Base-by-base conservation (phyloP, 176 grass and related monocot species). In the Leersia perrieri region DNA sequence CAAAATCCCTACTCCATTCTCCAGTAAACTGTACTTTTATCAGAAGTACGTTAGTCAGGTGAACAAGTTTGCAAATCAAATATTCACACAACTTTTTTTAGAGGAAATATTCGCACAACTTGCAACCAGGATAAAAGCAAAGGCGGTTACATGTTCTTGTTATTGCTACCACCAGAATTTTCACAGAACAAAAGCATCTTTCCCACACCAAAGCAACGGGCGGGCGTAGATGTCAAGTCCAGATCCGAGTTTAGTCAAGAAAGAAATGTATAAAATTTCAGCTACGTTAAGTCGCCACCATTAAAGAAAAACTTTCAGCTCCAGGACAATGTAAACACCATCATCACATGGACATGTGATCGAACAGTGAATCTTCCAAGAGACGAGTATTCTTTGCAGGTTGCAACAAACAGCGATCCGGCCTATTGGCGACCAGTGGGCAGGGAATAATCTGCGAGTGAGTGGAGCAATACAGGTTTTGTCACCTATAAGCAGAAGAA, bases 331-430 rank as follows among this genome's bases (percentile, higher is more conserved):
- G 12, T 63, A 13, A 8, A 2, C 5, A 2, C 9, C 13, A 32
- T 58, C 75, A 69, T 58, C 75, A 69, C 68, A 61, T 79, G 75
- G 81, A 72, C 62, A 81, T 41, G 80, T 28, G 69, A 82, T 27
- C 39, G 51, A 66, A 64, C 81, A 9, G 33, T 66, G 60, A 34
- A 66, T 76, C 39, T 75, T 14, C 76, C 53, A 4, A 1, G 20
- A 12, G 41, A 57, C 41, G 15, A 58, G 61, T 83, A 29, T 82
- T 66, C 42, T 35, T 63, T 63, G 63, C 63, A 40, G 68, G 38
- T 77, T 61, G 77, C 36, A n/a, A 30, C 40, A n/a, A 60, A 16
- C 33, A 70, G 26, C 3, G 5, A 76, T 72, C 75, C n/a, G n/a
- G n/a, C n/a, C 70, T 18, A 27, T 15, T 74, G 40, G 82, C 31